These are phyloP conservation scores for Amaranthus tricolor DNA, from an alignment of 179 eudicot species.

Conservation along the genomic window DNA sequence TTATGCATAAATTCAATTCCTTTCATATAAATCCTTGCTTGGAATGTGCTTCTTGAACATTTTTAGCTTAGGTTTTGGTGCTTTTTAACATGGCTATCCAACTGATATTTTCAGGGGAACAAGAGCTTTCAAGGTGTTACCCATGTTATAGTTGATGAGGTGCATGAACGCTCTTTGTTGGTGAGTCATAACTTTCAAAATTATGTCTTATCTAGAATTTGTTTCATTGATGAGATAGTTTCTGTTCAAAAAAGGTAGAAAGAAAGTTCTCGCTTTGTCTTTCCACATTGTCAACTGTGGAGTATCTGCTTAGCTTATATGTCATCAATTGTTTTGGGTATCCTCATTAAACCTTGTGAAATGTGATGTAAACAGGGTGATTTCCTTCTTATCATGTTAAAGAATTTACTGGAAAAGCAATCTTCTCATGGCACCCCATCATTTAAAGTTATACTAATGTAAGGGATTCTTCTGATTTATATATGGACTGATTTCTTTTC, in stretches of 20 bases:
- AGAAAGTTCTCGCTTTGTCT: not conserved
- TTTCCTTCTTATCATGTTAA: conserved; percentile 78
- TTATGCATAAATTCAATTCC: not conserved
- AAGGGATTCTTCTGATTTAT: conserved; percentile 24
- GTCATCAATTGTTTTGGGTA: not conserved
- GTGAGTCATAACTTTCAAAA: conserved; percentile 45
- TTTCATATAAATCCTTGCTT: not conserved
- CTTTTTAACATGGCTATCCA: not conserved
- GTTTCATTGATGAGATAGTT: not conserved
- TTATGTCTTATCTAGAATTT: not conserved
- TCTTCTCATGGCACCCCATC: conserved; percentile 44
- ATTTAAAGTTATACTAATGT: conserved; percentile 93
- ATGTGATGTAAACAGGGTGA: conserved; percentile 65
- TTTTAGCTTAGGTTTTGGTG: not conserved
- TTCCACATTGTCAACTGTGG: not conserved
- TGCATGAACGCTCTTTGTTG: conserved; percentile 94
- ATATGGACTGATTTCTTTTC: conserved; percentile 6
- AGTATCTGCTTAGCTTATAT: conserved; percentile 1
- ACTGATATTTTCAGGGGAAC: conserved; percentile 59
- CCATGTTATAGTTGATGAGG: conserved; percentile 97
- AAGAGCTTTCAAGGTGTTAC: conserved; percentile 72
- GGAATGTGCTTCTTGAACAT: not conserved
- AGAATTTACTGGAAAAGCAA: conserved; percentile 82
- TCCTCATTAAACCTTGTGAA: not conserved
- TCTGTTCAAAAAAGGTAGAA: not conserved